Conservation (phyloP, 2,329 filamentous ascomycete species). For the Torrubiella hemipterigena region DNA sequence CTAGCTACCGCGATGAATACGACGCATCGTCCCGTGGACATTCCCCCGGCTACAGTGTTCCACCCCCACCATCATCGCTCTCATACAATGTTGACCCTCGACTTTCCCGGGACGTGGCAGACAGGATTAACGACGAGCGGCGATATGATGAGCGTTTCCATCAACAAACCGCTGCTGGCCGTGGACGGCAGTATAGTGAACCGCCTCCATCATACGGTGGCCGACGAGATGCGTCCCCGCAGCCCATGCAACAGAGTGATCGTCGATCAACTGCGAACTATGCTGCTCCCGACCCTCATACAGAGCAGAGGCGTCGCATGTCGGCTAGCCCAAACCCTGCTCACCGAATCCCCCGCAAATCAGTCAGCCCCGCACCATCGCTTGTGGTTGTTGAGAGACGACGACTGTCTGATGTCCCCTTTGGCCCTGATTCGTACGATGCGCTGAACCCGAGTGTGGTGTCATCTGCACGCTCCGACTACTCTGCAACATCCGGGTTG, state of each 20-base stretch:
- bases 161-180: constrained; percentile 25
- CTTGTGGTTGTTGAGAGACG: constrained; percentile 31
- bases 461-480: constrained; percentile 18
- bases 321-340: constrained; percentile 27
- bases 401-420: constrained; percentile 51
- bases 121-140: constrained; percentile 44
- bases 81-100: constrained; percentile 48
- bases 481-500: constrained; percentile 12
- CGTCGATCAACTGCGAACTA: constrained; percentile 31
- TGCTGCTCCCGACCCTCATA: too few relatives aligned
- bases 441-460: constrained; percentile 50
- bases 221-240: constrained; percentile 15
- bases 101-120: constrained; percentile 43
- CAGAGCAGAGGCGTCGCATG: constrained; percentile 24
- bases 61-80: constrained; percentile 42
- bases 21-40: constrained; percentile 16
- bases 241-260: too few relatives aligned
- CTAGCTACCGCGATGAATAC: constrained; percentile 21
- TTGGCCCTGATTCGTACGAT: constrained; percentile 66
- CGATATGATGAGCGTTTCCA: constrained; percentile 34
- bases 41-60: constrained; percentile 26
- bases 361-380: constrained; percentile 61
- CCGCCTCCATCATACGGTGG: constrained; percentile 15
- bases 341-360: constrained; percentile 55
- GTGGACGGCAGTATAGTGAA: constrained; percentile 26